Percentiles rank a stretch among this genome's conserved stretches.
These are phyloP conservation scores for Phytopythium vexans DNA, from an alignment of 352 stramenopile genomes.

Conservation along the genomic window DNA sequence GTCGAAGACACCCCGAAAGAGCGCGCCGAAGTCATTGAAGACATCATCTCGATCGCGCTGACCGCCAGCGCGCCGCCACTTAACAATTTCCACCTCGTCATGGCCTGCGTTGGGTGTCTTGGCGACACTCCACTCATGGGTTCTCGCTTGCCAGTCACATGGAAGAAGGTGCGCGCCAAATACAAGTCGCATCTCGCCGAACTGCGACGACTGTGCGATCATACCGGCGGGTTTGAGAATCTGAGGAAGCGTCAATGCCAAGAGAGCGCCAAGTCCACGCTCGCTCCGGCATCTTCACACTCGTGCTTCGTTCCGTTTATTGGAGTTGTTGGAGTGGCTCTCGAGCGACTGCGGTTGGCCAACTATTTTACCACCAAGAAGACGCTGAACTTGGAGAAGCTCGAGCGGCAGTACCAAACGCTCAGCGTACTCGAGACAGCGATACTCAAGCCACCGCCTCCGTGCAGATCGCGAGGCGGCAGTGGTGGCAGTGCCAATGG, in stretches of 20 bases:
- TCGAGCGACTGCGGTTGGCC: constrained; percentile 51
- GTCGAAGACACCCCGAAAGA: constrained; percentile 66
- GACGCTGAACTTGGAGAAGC: constrained; percentile 51
- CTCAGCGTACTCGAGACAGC: constrained; percentile 48
- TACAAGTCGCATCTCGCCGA: constrained; percentile 65
- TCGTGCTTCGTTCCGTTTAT: constrained; percentile 67
- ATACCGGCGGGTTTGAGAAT: constrained; percentile 69
- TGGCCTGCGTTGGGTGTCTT: constrained; percentile 72
- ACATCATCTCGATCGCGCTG: constrained; percentile 63
- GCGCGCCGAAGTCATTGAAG: constrained; percentile 65
- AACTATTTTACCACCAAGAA: constrained; percentile 42
- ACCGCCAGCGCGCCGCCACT: constrained; percentile 35
- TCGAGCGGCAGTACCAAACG: constrained; percentile 54
- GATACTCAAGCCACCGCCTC: constrained; percentile 25
- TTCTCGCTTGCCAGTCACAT: constrained; percentile 59
- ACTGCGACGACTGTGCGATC: constrained; percentile 60
- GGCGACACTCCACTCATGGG: constrained; percentile 70
- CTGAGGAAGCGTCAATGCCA: constrained; percentile 51
- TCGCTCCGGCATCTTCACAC: background rate
- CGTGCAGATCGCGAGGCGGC: background rate
- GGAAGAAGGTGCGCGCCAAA: constrained; percentile 67
- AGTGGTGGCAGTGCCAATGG: background rate
- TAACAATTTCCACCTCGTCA: constrained; percentile 79
- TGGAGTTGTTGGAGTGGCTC: constrained; percentile 61
- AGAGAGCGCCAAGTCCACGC: constrained; percentile 25